Evolutionary conservation across 129 eudicot species (phyloP).

Genomic region (Silybum marianum): DNA sequence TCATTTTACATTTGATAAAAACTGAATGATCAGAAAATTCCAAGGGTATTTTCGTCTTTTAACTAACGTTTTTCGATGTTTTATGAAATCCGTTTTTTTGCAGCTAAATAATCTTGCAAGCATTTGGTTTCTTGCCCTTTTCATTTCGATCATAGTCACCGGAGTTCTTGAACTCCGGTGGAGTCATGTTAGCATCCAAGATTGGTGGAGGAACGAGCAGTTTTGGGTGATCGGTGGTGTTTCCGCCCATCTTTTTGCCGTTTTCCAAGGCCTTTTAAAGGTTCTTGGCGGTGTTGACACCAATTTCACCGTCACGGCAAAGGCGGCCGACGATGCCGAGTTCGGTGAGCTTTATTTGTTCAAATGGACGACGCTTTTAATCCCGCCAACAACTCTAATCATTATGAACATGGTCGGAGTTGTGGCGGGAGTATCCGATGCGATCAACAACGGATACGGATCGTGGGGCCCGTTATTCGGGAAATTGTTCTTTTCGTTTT

Average conservation of each 20-base stretch:
- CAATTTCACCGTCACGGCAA: slow-evolving; percentile 83
- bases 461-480: slow-evolving; percentile 98
- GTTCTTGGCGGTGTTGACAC: slow-evolving; percentile 98
- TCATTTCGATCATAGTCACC: slow-evolving; percentile 77
- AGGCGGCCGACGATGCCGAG: slow-evolving; percentile 86
- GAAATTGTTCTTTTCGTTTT: slow-evolving; percentile 82
- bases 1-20: no score
- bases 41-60: not conserved
- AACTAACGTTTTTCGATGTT: not conserved
- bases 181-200: slow-evolving; percentile 96
- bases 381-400: slow-evolving; percentile 91
- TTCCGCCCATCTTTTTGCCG: slow-evolving; percentile 96
- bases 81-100: slow-evolving; percentile 35
- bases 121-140: slow-evolving; percentile 94
- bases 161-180: slow-evolving; percentile 94
- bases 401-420: slow-evolving; percentile 95
- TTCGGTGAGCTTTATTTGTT: slow-evolving; percentile 95
- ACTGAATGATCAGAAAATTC: no score
- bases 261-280: slow-evolving; percentile 93
- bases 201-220: slow-evolving; percentile 98
- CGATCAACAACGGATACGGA: slow-evolving; percentile 94
- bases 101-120: slow-evolving; percentile 93
- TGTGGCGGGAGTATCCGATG: slow-evolving; percentile 94
- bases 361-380: slow-evolving; percentile 98
- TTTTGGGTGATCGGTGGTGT: slow-evolving; percentile 99